Evolutionary conservation across 345 rosid genomes (phyloP), one percentile per base, ranked within the genome.

Genomic region (Salix koriyanagi): DNA sequence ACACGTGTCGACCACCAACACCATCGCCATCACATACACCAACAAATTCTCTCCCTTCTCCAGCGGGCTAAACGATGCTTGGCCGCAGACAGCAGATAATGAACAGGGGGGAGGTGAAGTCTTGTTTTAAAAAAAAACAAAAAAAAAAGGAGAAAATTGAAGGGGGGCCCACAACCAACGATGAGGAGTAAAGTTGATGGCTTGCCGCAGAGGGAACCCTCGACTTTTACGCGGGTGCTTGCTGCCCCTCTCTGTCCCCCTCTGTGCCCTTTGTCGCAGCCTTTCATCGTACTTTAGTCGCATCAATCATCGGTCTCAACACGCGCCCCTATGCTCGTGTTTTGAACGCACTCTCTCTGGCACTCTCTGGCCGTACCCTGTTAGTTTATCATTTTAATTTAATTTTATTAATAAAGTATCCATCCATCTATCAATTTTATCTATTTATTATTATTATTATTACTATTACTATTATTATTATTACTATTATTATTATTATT

Each of bases 151-250:
- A 6, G 25, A 21, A 52, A 78, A 21, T 15, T 11, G 23, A 37
- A 28, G 42, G 75, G 30, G 30, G 30, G 30, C 76, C 73, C 32
- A 21, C 77, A 42, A 60, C 28, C 6, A 11, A 58, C 64, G 11
- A 21, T 15, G 16, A n/a, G 28, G 79, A 68, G 73, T 62, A 65
- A 77, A 78, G 86, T 19, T 18, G 10, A 52, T 65, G 4, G 64
- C 75, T 75, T 72, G 70, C 15, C 34, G 67, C 60, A 76, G 79
- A 65, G 79, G 52, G 78, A 80, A 61, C 89, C 86, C 91, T 88
- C 91, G 89, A 85, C 89, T 86, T 88, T 88, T 88, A 76, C 89
- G 91, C 88, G 87, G 86, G 89, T 64, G 81, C 75, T 46, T 64
- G 71, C 74, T 74, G 65, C 60, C 42, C 10, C 10, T 71, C 44